phyloP scores from a whole-genome alignment of 1,284 basidiomycete species.

The Malassezia obtusa region DNA sequence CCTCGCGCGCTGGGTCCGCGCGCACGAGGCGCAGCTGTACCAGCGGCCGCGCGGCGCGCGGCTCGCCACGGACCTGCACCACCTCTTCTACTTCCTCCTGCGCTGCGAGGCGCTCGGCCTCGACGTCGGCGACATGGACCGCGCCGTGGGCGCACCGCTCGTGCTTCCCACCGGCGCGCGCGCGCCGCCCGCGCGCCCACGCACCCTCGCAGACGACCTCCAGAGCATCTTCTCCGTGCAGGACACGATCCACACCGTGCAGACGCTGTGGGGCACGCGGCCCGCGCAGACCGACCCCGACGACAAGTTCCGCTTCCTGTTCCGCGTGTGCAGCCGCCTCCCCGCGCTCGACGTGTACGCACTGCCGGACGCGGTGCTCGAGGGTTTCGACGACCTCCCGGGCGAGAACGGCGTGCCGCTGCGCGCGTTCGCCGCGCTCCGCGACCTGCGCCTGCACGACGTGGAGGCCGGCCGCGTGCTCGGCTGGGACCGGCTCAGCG shows the following conservation, averaged over 20 bases:
- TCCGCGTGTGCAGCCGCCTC: conserved; percentile 74
- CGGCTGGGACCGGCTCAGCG: conserved; percentile 71
- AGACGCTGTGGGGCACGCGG: conserved; percentile 49
- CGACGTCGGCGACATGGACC: conserved; percentile 66
- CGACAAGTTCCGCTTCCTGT: conserved; percentile 66
- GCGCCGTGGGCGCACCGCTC: conserved; percentile 49
- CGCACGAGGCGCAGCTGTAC: conserved; percentile 27
- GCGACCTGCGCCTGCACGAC: conserved; percentile 63
- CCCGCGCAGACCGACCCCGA: conserved; percentile 53
- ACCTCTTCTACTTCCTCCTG: conserved; percentile 76
- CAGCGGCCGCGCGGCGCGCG: neutral
- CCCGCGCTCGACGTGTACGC: conserved; percentile 57
- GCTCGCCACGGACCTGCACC: conserved; percentile 66
- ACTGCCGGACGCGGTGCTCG: conserved; percentile 57
- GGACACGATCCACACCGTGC: conserved; percentile 67
- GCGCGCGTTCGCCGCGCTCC: conserved; percentile 70
- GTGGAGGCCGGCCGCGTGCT: conserved; percentile 72
- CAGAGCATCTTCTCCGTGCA: conserved; percentile 66
- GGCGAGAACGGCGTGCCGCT: conserved; percentile 67
- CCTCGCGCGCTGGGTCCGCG: conserved; percentile 29
- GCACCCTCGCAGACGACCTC: conserved; percentile 52
- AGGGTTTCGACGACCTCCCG: conserved; percentile 63
- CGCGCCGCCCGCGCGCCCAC: conserved; percentile 42
- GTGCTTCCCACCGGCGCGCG: neutral
- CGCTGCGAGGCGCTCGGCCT: conserved; percentile 69